Evolutionary conservation across 257 asterid genomes (phyloP), one percentile per base, ranked within the genome.

Genomic region (Solanum virginianum): DNA sequence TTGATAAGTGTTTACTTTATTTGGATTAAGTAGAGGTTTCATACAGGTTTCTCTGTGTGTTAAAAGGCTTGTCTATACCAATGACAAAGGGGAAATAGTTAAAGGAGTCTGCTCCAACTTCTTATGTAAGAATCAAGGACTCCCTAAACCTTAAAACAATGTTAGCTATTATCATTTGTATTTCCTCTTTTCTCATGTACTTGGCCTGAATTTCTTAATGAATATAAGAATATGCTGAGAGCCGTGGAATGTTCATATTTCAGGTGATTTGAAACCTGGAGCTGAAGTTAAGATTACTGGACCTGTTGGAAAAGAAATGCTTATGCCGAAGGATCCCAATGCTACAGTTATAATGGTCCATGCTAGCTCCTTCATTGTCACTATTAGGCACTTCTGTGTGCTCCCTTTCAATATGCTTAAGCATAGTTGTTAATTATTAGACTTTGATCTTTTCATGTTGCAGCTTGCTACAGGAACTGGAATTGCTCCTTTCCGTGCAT

Each of bases 61-160:
- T 55, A 96, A 94, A 74, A 91, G 98, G 91, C 95, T 94, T n/a
- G 88, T 94, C 56, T 96, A 96, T 93, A 93, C 97, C 82, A 94
- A 94, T 26, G 97, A 94, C 7, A 88, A 89, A 86, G 99, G 97
- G 81, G 98, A 93, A 66, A 68, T 85, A 7, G 94, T 94, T 80
- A 93, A 94, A 87, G 99, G 99, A 86, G 99, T 94, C 85, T 93
- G 98, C 93, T 96, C 98, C 17, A 94, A 96, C 94, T 96, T 94
- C 80, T 91, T 96, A 88, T 94, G 99, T 94, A 89, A 93, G 98
- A 80, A 83, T 56, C 81, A 72, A 72, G 65, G 54, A 59, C 57
- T n/a, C 59, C 81, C 57, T 74, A 74, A 45, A 74, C n/a, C 81
- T 45, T 0, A 4, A 39, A 45, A 45, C 14, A 7, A n/a, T 16